Evolutionary conservation across 1,284 basidiomycete species (phyloP).

Genomic region (Xerocomus cyaneibrunnescens): DNA sequence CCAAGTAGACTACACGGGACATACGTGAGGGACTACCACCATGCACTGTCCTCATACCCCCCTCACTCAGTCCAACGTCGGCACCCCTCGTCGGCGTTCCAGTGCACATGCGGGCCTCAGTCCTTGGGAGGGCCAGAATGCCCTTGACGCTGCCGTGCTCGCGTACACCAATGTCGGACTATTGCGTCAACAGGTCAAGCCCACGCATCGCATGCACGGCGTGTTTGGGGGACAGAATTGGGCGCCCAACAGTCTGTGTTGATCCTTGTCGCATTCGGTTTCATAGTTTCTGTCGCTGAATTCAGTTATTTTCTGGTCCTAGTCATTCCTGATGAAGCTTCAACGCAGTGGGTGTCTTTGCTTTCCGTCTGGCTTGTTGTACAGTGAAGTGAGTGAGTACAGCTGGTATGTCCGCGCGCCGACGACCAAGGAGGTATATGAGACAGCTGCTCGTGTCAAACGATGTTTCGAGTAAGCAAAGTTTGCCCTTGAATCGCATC

Average conservation of each 20-base stretch:
- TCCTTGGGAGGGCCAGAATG: constrained; percentile 76
- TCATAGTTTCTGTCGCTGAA: neutral
- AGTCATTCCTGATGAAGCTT: constrained; percentile 80
- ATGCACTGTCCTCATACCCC: no score
- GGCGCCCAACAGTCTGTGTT: constrained; percentile 52
- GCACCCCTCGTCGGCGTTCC: neutral
- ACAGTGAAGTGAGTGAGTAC: neutral
- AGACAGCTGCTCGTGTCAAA: constrained; percentile 56
- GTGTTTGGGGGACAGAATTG: constrained; percentile 63
- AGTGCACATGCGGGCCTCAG: constrained; percentile 69
- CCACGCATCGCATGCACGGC: constrained; percentile 64
- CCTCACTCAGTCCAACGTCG: neutral
- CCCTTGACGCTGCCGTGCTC: constrained; percentile 73
- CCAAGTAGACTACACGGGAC: constrained; percentile 54
- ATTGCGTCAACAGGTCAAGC: constrained; percentile 70
- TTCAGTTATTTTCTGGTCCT: neutral
- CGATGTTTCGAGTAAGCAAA: constrained; percentile 68
- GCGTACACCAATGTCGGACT: constrained; percentile 70
- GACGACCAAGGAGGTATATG: constrained; percentile 56
- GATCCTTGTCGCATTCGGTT: neutral
- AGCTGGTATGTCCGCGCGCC: constrained; percentile 71
- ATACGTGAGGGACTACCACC: no score
- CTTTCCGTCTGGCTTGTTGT: neutral
- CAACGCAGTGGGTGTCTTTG: constrained; percentile 48
- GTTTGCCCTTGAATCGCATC: neutral